These are phyloP conservation scores for Macrolepiota dolichaula DNA, from an alignment of 768 basidiomycete genomes.

Conservation along the genomic window DNA sequence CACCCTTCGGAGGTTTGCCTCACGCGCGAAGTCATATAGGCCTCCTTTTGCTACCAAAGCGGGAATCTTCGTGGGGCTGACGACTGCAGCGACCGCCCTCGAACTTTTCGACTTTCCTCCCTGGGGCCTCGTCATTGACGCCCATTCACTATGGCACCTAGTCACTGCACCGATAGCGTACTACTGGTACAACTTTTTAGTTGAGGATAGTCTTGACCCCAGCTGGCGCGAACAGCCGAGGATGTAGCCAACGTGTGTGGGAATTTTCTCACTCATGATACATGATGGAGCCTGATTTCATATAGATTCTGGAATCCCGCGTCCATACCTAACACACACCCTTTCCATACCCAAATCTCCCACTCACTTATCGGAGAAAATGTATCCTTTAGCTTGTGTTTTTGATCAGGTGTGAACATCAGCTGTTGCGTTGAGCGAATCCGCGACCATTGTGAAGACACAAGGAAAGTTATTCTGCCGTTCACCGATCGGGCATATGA, in stretches of 20 bases:
- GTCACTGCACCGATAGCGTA: conserved; percentile 74
- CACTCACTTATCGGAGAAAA: neutral
- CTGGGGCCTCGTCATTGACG: conserved; percentile 71
- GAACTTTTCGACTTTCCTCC: conserved; percentile 94
- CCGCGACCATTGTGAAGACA: neutral
- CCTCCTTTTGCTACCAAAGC: conserved; percentile 53
- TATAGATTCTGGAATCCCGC: too few relatives aligned
- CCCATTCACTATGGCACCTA: conserved; percentile 92
- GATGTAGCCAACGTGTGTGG: conserved; percentile 11
- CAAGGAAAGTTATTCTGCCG: neutral
- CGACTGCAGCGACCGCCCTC: conserved; percentile 70
- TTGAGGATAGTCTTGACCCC: conserved; percentile 66
- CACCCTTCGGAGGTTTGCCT: conserved; percentile 52
- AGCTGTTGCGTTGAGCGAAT: neutral
- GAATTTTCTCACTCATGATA: neutral
- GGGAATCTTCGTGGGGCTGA: conserved; percentile 61
- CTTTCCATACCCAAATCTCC: neutral
- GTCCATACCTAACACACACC: neutral
- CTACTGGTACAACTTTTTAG: conserved; percentile 85
- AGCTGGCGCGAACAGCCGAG: conserved; percentile 54
- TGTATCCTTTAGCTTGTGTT: neutral
- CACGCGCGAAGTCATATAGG: conserved; percentile 51
- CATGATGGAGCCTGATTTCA: neutral
- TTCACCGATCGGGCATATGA: neutral
- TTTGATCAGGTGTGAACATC: neutral